Base-by-base conservation (phyloP, 2,329 filamentous ascomycete species). In the Drechslera avenae region DNA sequence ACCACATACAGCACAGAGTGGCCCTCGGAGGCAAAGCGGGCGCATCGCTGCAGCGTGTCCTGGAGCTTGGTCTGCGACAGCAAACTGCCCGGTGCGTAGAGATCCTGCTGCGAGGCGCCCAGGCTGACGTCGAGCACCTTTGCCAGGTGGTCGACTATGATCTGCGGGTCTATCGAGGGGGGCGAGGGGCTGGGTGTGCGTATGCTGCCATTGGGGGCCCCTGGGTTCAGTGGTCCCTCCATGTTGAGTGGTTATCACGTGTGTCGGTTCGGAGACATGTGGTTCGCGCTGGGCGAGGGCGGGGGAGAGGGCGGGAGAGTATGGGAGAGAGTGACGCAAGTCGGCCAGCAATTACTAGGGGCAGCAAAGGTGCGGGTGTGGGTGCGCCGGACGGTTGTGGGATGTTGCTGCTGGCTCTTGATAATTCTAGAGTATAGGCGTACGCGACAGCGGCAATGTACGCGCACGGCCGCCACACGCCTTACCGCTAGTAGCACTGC, bases 1-100 rank as follows among this genome's bases (percentile, higher is more conserved):
- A 94, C 89, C 57, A 97, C 87, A 76, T 97, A 97, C 57, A 99
- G 80, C 47, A 89, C 91, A 56, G 88, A 86, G 76, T 96, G 91
- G 51, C 88, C 82, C 75, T 99, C 95, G 55, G 86, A 86, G 51
- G 91, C 91, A 75, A 97, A 97, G 66, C 92, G 88, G 61, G 86
- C 86, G 75, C 93, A 97, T 78, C 91, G 85, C 71, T 91, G 86
- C 49, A 96, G 78, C 5, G 94, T 97, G 65, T 97, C 93, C 46
- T 81, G 78, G 62, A 90, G 83, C 62, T 82, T 84, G 50, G 81
- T 76, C 66, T 86, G 81, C 51, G 91, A 91, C 56, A 99, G 81
- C 75, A 99, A 80, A 78, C 90, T 97, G 56, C 90, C 91, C 13
- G 86, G 79, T 58, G 84, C 83, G 73, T 93, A 86, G 46, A 99